Base-by-base conservation (phyloP, 2,329 filamentous ascomycete species). In the Botrytis sinoallii region DNA sequence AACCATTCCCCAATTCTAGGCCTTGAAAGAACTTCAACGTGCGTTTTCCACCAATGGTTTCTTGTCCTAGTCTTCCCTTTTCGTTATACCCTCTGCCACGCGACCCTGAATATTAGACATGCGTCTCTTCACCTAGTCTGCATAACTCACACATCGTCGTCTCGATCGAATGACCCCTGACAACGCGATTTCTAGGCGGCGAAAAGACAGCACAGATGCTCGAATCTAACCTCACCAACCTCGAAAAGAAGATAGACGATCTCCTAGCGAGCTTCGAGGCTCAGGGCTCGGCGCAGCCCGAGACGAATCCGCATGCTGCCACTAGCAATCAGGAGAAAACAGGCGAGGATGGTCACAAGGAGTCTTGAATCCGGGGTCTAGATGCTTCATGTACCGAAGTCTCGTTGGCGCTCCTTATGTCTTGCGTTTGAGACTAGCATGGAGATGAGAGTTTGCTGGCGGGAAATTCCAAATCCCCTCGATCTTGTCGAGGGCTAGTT, bases 171-270 rank as follows among this genome's bases (percentile, higher is more conserved):
- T 18, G 16, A 57, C 32, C 63, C 55, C 63, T 72, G 48, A 72
- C 70, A 46, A 48, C 8, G 16, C 66, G 52, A 14, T n/a, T 57
- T 46, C 38, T 71, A 73, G 80, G 79, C 71, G 88, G 88, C 77
- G 88, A 90, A 75, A 85, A 87, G 77, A 82, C 87, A 6, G 88
- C 88, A 60, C 79, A 84, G 18, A 84, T 83, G 44, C 84, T 90
- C 29, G 88, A 90, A 78, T 82, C 84, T 2, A 86, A 86, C 76
- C 83, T 90, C 68, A 83, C 84, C 14, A 85, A 78, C 48, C 83
- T 90, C 32, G 87, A 89, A 80, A 83, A 82, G 78, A 88, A 85
- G 79, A 84, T 90, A n/a, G 87, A 89, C 75, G 84, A 84, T 74
- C 82, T 90, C 35, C 83, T 90, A 35, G 85, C 85, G 25, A 84